Base-by-base conservation (phyloP, 169 alveolate species). In the Cryptosporidium baileyi region DNA sequence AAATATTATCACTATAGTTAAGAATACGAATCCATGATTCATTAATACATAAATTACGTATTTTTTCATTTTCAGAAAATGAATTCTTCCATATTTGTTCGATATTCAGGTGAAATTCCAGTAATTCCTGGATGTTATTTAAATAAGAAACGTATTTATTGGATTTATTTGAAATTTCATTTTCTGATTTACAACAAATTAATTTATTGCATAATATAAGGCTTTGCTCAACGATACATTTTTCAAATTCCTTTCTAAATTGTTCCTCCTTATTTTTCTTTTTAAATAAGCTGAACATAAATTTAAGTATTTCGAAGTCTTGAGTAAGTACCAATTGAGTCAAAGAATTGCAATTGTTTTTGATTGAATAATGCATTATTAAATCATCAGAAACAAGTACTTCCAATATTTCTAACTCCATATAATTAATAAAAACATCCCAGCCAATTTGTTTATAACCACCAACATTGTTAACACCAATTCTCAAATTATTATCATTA, bases 21-120 rank as follows among this genome's bases (percentile, higher is more conserved):
- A 59, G 9, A 38, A 74, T 74, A 40, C 34, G 40, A n/a, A 40
- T 61, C 85, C 85, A 74, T 24, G 85, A 60, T 5, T 74, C 85
- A 51, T 74, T 74, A 22, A 74, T 74, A 57, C 85, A 74, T 61
- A 57, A 38, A 24, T 54, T 54, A 28, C 67, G 85, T 7, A 74
- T 74, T 15, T 74, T 57, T 19, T 74, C 85, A 41, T 74, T 59
- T 15, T 74, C 67, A 3, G 26, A 24, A 36, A 74, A 57, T 34
- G 85, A 74, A 19, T 2, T 59, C 19, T 9, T 57, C 63, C 85
- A 74, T 8, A 74, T 54, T 24, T 47, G 49, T 43, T 74, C 85
- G n/a, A 74, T 38, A 28, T 57, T 74, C 28, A 54, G 24, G 36
- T 74, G 54, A 0, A 74, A 38, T n/a, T 74, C 74, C 26, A 57